These are phyloP conservation scores for Amphichorda felina DNA, from an alignment of 2,329 filamentous ascomycete genomes.

Conservation along the genomic window DNA sequence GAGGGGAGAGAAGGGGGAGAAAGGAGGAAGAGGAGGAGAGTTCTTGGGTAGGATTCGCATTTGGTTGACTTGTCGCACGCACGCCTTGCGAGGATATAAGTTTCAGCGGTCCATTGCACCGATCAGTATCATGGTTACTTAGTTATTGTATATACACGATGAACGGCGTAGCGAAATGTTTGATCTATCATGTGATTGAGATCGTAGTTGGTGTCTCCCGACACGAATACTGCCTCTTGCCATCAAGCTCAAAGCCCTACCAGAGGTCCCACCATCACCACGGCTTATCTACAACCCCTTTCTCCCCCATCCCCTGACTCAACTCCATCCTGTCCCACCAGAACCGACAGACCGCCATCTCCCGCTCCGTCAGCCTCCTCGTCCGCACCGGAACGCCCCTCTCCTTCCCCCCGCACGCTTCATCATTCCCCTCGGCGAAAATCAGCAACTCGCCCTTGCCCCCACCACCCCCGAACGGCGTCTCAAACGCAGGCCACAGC, in stretches of 20 bases:
- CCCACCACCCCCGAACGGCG: slow-evolving; percentile 19
- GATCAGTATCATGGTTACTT: too few species aligned
- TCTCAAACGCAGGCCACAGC: slow-evolving; percentile 30
- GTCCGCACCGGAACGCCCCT: slow-evolving; percentile 31
- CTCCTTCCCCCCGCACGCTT: slow-evolving; percentile 26
- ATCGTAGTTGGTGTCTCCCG: too few species aligned
- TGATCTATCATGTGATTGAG: too few species aligned
- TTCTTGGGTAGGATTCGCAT: slow-evolving; percentile 1
- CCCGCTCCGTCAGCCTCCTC: slow-evolving; percentile 26
- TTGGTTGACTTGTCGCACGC: neutral
- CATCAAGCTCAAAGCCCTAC: too few species aligned
- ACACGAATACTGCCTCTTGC: too few species aligned
- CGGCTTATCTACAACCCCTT: neutral
- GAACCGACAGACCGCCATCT: slow-evolving; percentile 39
- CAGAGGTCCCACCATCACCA: neutral
- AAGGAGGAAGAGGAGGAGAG: neutral
- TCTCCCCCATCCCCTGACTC: slow-evolving; percentile 13
- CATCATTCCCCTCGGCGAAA: slow-evolving; percentile 49
- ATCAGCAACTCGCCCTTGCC: slow-evolving; percentile 31
- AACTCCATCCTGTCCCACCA: slow-evolving; percentile 44
- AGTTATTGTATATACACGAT: too few species aligned
- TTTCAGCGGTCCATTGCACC: too few species aligned
- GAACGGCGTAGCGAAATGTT: too few species aligned
- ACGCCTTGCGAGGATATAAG: too few species aligned
- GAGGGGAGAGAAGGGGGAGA: neutral